A percentile compares a stretch with the other conserved stretches of the same genome.
These are phyloP conservation scores for Bryum argenteum DNA, from an alignment of 225 moss, liverwort and hornwort genomes.

Conservation along the genomic window DNA sequence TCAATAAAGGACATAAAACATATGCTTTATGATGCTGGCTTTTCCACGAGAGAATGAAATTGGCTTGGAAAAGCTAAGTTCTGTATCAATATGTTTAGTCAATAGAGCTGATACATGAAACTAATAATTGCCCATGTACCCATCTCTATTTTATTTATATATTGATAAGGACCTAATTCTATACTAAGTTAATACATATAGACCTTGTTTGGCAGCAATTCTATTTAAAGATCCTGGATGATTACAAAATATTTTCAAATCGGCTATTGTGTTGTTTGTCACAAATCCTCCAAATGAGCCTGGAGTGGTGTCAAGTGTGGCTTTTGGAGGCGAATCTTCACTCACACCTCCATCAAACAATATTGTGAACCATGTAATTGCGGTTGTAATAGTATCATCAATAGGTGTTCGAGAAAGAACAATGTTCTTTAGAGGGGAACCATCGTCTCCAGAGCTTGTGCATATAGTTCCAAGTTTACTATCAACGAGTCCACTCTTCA, in stretches of 20 bases:
- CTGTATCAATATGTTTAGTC: background rate
- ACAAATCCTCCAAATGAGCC: constrained; percentile 53
- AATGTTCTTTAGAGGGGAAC: constrained; percentile 41
- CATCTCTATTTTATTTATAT: background rate
- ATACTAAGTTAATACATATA: constrained; percentile 23
- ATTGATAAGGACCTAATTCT: background rate
- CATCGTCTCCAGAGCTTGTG: constrained; percentile 28
- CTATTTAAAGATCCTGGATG: constrained; percentile 29
- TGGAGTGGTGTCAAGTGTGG: constrained; percentile 33
- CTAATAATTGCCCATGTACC: background rate
- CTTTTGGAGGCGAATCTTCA: constrained; percentile 23
- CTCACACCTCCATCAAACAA: constrained; percentile 42
- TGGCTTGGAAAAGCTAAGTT: background rate
- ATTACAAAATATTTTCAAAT: constrained; percentile 43
- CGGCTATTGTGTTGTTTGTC: constrained; percentile 22
- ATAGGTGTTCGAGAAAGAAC: constrained; percentile 37
- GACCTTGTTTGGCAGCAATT: constrained; percentile 37
- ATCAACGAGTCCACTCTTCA: constrained; percentile 10
- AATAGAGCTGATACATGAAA: background rate
- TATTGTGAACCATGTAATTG: constrained; percentile 47
- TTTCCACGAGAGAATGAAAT: too few relatives aligned
- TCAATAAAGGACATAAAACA: too few relatives aligned
- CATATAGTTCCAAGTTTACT: constrained; percentile 41
- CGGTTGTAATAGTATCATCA: background rate
- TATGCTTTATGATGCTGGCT: too few relatives aligned